phyloP scores from a whole-genome alignment of 1,284 basidiomycete species.

The Peniophora sp. region DNA sequence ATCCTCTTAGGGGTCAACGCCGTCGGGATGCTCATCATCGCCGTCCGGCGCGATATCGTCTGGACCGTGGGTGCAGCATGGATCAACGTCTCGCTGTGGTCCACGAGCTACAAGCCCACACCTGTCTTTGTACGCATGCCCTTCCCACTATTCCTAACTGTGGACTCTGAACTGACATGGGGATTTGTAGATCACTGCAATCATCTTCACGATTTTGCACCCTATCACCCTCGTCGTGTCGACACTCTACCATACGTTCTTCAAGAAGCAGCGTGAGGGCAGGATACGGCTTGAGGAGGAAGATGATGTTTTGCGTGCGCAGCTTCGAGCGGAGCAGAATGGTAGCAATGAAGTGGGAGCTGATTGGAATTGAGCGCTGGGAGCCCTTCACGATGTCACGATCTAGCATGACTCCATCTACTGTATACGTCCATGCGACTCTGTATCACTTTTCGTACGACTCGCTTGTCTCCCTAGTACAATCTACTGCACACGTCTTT shows the following conservation, averaged over 20 bases:
- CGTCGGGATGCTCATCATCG: constrained; percentile 44
- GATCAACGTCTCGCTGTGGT: constrained; percentile 60
- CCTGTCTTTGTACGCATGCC: constrained; percentile 52
- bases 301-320: constrained; percentile 16
- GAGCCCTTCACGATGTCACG: no score
- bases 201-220: constrained; percentile 53
- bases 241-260: constrained; percentile 29
- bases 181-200: constrained; percentile 37
- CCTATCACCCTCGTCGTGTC: constrained; percentile 43
- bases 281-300: constrained; percentile 39
- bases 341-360: constrained; percentile 4
- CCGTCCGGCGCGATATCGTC: constrained; percentile 52
- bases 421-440: background rate
- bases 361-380: constrained; percentile 5
- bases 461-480: background rate
- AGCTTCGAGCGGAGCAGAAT: constrained; percentile 3
- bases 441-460: background rate
- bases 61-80: constrained; percentile 67
- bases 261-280: constrained; percentile 19
- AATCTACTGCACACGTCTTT: background rate
- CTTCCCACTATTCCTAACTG: background rate
- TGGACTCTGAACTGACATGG: background rate
- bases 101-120: constrained; percentile 48
- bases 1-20: constrained; percentile 55
- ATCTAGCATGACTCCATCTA: background rate